A percentile compares a stretch with the other conserved stretches of the same genome.
Conservation (phyloP, 805 yeast genomes). For the Ogataea trehalophila region DNA sequence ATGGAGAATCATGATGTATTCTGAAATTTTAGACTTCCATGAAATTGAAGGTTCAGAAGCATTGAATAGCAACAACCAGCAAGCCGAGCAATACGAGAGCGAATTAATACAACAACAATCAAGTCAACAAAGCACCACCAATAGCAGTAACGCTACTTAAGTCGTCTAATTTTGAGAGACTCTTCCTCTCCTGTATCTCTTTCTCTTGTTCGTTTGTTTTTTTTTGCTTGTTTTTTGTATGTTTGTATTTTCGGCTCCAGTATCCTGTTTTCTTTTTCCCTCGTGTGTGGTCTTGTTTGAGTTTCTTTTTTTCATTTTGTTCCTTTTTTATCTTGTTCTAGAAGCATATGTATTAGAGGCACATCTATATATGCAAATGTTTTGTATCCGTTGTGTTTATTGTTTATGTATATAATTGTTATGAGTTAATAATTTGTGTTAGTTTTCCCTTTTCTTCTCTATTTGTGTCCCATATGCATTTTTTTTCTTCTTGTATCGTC, state of each 20-base stretch:
- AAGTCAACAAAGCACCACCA: constrained; percentile 2
- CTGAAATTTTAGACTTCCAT: constrained; percentile 94
- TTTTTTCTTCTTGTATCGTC: too few relatives aligned
- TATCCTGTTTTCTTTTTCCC: background rate
- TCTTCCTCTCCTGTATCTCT: background rate
- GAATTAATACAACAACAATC: constrained; percentile 25
- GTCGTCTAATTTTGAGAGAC: background rate
- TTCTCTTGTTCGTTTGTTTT: background rate
- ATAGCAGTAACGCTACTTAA: background rate
- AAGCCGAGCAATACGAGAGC: constrained; percentile 19
- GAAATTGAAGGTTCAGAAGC: constrained; percentile 58
- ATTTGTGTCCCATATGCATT: too few relatives aligned
- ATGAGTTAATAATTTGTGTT: too few relatives aligned
- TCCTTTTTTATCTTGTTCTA: background rate
- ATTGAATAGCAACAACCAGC: constrained; percentile 7
- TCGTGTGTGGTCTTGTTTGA: background rate
- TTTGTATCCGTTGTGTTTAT: too few relatives aligned
- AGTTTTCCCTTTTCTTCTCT: too few relatives aligned
- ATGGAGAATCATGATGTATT: constrained; percentile 99
- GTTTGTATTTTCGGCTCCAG: background rate
- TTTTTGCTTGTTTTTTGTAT: background rate
- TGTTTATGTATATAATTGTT: too few relatives aligned
- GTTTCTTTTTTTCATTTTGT: background rate
- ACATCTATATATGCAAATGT: too few relatives aligned
- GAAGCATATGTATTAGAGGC: too few relatives aligned